Base-by-base conservation (phyloP, 495 filamentous ascomycete species). In the Penicillium macrosclerotiorum region DNA sequence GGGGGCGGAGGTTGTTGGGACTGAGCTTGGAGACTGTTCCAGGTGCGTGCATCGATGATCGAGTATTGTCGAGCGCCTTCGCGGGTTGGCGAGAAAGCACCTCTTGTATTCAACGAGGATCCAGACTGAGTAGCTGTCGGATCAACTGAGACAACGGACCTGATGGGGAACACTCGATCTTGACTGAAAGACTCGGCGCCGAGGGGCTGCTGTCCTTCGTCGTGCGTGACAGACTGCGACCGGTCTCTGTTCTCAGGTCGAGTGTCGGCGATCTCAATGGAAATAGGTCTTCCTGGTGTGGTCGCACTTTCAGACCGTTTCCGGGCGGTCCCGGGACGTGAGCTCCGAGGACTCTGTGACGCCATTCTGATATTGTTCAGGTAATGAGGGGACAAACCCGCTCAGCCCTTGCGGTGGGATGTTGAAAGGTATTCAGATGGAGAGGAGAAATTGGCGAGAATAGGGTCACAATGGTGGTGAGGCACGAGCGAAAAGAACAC, bases 101-200 rank as follows among this genome's bases (percentile, higher is more conserved):
- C 33, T 23, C 57, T 41, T 4, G 37, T 13, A 13, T 44, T 40
- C 2, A 46, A 26, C n/a, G 50, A 33, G 13, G 40, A 36, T 1
- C 8, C 27, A 16, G 49, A 33, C 19, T 46, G 54, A 4, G 30
- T 18, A n/a, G 55, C 38, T 3, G 65, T 60, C 27, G 83, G 77
- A 51, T 86, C 83, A 20, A 94, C 83, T 8, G 82, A 86, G 18
- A 95, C 78, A 19, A 88, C 83, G 9, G 86, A 91, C 26, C 85
- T 79, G n/a, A 94, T 86, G 9, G 89, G 89, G 45, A 90, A 95
- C 16, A 95, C 84, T 19, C 86, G 77, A 54, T 92, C 86, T 7
- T 73, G 64, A 13, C 62, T 59, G 31, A 68, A 69, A 18, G 52
- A 58, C 3, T 45, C 45, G 4, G 47, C 22, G 26, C 41, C 36